These are phyloP conservation scores for Annulohypoxylon truncatum DNA, from an alignment of 2,329 filamentous ascomycete genomes.

Conservation along the genomic window DNA sequence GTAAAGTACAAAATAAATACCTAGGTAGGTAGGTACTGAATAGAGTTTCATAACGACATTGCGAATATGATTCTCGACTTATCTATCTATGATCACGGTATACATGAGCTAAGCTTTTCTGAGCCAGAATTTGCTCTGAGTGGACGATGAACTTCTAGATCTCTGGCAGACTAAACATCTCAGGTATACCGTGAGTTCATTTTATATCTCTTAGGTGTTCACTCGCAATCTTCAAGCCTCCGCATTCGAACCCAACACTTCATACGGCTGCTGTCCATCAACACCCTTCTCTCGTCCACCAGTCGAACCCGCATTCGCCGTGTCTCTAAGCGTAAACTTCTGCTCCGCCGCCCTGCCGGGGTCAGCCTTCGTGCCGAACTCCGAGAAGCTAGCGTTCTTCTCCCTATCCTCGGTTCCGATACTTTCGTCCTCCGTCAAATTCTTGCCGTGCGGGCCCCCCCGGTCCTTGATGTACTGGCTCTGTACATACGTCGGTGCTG, in stretches of 20 bases:
- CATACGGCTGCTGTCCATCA: conserved; percentile 43
- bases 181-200: too few relatives aligned
- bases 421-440: conserved; percentile 53
- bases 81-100: too few relatives aligned
- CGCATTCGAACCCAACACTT: conserved; percentile 37
- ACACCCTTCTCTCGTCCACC: conserved; percentile 58
- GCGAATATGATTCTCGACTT: too few relatives aligned
- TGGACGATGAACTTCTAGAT: too few relatives aligned
- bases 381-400: conserved; percentile 54
- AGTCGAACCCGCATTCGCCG: conserved; percentile 66
- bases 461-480: conserved; percentile 50
- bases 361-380: conserved; percentile 62
- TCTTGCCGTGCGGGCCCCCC: conserved; percentile 58
- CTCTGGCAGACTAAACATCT: too few relatives aligned
- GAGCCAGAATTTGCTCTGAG: too few relatives aligned
- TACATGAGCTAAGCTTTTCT: too few relatives aligned
- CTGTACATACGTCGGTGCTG: conserved; percentile 55
- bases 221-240: conserved; percentile 29
- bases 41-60: too few relatives aligned
- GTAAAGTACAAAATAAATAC: too few relatives aligned
- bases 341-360: conserved; percentile 59
- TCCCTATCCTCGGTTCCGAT: conserved; percentile 54
- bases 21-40: too few relatives aligned
- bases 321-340: conserved; percentile 59
- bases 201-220: neutral